These are phyloP conservation scores for Ceratocystis lukuohia DNA, from an alignment of 2,329 filamentous ascomycete species.

Conservation along the genomic window DNA sequence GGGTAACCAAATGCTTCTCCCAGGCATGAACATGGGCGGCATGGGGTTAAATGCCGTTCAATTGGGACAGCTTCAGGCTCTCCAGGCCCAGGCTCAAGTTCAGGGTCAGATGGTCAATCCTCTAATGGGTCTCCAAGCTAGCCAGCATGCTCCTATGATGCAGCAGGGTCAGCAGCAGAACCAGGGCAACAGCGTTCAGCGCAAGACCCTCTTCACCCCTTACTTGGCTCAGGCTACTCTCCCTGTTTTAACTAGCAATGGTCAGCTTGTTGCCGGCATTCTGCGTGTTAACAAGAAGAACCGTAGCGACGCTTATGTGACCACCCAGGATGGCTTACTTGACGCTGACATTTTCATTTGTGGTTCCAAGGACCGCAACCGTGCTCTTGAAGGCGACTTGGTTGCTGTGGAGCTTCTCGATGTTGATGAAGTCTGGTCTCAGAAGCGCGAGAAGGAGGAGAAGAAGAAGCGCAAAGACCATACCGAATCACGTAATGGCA, in stretches of 20 bases:
- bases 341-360: conserved; percentile 99
- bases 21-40: conserved; percentile 63
- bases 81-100: conserved; percentile 65
- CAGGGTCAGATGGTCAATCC: conserved; percentile 61
- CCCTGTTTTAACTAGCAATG: conserved; percentile 77
- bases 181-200: conserved; percentile 69
- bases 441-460: conserved; percentile 98
- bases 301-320: conserved; percentile 93
- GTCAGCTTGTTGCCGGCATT: conserved; percentile 89
- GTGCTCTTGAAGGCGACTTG: conserved; percentile 87
- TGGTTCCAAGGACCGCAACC: conserved; percentile 96
- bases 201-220: conserved; percentile 96
- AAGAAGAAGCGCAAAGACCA: conserved; percentile 99
- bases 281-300: conserved; percentile 99
- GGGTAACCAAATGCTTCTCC: conserved; percentile 74
- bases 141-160: conserved; percentile 30
- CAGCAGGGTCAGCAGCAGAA: conserved; percentile 48
- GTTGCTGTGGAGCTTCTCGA: conserved; percentile 93
- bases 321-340: conserved; percentile 70
- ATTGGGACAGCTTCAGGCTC: conserved; percentile 76
- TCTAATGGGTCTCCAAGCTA: conserved; percentile 44
- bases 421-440: conserved; percentile 95
- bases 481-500: conserved; percentile 71
- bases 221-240: conserved; percentile 91
- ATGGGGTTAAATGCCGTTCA: conserved; percentile 70